Conservation (phyloP, 495 filamentous ascomycete genomes). For the Collariella sp. region DNA sequence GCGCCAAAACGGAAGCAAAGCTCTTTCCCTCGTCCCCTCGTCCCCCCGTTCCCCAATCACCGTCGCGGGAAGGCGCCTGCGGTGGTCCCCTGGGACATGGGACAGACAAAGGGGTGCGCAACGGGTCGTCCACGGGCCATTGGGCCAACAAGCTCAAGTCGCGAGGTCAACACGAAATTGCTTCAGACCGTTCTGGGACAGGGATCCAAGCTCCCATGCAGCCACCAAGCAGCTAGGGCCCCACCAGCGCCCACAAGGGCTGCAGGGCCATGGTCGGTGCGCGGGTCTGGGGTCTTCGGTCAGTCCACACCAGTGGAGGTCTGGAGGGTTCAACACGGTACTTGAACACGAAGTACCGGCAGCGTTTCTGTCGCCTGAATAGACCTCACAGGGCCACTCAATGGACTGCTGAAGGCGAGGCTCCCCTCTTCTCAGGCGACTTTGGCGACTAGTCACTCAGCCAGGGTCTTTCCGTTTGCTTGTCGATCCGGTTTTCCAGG, state of each 20-base stretch:
- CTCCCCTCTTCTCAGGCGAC: neutral
- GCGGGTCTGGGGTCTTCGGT: slow-evolving; percentile 10
- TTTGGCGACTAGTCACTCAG: neutral
- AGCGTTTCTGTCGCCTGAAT: neutral
- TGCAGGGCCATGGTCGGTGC: slow-evolving; percentile 23
- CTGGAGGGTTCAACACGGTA: too few relatives aligned
- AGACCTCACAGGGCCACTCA: neutral
- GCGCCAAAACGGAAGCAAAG: neutral
- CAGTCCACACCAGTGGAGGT: slow-evolving; percentile 3
- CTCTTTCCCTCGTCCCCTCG: too few relatives aligned
- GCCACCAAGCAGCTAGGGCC: slow-evolving; percentile 10
- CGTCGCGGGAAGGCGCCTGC: neutral
- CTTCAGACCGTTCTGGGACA: slow-evolving; percentile 29
- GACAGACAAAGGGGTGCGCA: slow-evolving; percentile 16
- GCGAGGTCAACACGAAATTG: slow-evolving; percentile 29
- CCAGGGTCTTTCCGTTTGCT: neutral
- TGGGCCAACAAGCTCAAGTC: slow-evolving; percentile 18
- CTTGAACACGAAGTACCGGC: slow-evolving; percentile 23
- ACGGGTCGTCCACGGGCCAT: slow-evolving; percentile 5
- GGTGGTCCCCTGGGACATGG: slow-evolving; percentile 1
- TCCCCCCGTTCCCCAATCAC: slow-evolving; percentile 1
- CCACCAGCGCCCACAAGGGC: slow-evolving; percentile 11
- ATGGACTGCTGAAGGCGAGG: neutral
- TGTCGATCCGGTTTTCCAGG: slow-evolving; percentile 6
- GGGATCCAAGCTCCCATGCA: slow-evolving; percentile 25